Evolutionary conservation across 306 rosid genomes (phyloP).

Genomic region (Cercis canadensis): DNA sequence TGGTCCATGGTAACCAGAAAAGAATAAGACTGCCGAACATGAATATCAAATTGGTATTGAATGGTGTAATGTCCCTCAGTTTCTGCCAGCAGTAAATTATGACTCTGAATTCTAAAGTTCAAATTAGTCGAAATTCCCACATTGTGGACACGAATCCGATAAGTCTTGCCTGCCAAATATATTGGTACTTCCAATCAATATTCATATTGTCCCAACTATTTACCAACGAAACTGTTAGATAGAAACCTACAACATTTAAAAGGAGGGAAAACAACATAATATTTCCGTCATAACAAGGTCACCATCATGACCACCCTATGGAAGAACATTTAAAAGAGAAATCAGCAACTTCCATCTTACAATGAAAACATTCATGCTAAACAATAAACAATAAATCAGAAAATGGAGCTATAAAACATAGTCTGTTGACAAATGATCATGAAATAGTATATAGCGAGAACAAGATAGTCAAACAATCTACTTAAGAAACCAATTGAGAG

Average conservation of each 20-base stretch:
- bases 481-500: too few species aligned
- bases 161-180: slow-evolving; percentile 80
- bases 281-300: too few species aligned
- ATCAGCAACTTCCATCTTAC: too few species aligned
- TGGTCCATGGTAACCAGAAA: slow-evolving; percentile 82
- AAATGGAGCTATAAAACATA: too few species aligned
- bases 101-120: slow-evolving; percentile 90
- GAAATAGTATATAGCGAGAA: too few species aligned
- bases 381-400: too few species aligned
- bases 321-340: too few species aligned
- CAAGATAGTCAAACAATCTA: too few species aligned
- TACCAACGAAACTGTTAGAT: slow-evolving; percentile 4
- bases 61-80: slow-evolving; percentile 76
- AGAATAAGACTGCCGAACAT: slow-evolving; percentile 88
- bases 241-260: not conserved
- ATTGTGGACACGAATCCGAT: slow-evolving; percentile 80
- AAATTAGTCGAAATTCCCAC: slow-evolving; percentile 85
- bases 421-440: too few species aligned
- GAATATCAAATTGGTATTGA: slow-evolving; percentile 79
- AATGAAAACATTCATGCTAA: too few species aligned
- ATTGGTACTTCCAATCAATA: slow-evolving; percentile 14
- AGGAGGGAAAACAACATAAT: not conserved
- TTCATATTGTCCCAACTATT: slow-evolving; percentile 1
- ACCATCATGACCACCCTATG: too few species aligned
- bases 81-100: slow-evolving; percentile 72